Percentiles rank a stretch among this genome's conserved stretches.
Evolutionary conservation across 345 rosid genomes (phyloP).

Genomic region (Salix purpurea): DNA sequence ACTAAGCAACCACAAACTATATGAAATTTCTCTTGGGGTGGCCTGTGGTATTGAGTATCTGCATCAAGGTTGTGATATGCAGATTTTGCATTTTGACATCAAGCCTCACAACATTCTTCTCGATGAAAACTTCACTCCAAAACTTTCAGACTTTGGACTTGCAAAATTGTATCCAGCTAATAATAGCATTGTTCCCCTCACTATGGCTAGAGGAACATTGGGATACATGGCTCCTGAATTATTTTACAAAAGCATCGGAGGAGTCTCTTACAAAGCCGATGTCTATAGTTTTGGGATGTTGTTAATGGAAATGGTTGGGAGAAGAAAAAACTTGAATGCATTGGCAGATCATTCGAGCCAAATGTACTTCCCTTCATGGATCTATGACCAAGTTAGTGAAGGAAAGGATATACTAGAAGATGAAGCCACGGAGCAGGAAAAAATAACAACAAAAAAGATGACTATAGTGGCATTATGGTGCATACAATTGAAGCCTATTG

Average conservation of each 20-base stretch:
- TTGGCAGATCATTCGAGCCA: neutral
- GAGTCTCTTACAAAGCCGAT: neutral
- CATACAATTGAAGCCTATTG: neutral
- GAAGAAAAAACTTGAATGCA: neutral
- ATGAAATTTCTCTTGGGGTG: neutral
- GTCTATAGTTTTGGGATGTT: neutral
- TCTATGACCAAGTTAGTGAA: neutral
- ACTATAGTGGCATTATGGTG: neutral
- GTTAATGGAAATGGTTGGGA: neutral
- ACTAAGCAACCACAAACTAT: neutral
- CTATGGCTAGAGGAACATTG: neutral
- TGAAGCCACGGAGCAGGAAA: neutral
- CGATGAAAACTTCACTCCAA: accelerated
- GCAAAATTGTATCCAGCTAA: neutral
- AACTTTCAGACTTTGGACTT: neutral
- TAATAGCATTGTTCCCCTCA: neutral
- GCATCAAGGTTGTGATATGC: neutral
- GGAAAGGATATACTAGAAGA: neutral
- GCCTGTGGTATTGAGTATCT: neutral
- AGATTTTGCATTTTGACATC: neutral
- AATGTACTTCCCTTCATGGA: neutral
- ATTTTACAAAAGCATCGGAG: neutral
- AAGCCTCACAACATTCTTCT: neutral
- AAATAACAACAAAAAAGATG: neutral
- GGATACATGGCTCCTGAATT: neutral